phyloP scores from a whole-genome alignment of 495 filamentous ascomycete genomes.

The Pyronema omphalodes region DNA sequence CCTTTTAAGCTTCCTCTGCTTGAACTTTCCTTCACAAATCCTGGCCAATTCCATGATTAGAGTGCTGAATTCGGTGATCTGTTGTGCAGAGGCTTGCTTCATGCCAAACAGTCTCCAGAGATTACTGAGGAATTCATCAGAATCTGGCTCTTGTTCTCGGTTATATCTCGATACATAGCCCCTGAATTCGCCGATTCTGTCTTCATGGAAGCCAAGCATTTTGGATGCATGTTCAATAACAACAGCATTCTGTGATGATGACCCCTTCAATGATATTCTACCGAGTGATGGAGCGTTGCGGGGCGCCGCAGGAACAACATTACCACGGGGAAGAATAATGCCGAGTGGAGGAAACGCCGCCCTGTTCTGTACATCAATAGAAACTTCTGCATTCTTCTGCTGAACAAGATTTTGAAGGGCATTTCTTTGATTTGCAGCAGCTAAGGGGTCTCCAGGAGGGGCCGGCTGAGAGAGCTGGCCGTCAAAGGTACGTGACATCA shows the following conservation, averaged over 20 bases:
- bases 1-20: constrained; percentile 49
- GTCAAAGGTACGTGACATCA: constrained; percentile 60
- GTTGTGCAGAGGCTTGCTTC: too few species aligned
- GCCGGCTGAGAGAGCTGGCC: constrained; percentile 46
- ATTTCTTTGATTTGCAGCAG: background rate
- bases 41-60: constrained; percentile 84
- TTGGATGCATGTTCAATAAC: constrained; percentile 72
- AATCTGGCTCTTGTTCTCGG: constrained; percentile 46
- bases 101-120: constrained; percentile 63
- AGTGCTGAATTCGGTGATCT: constrained; percentile 64
- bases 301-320: too few species aligned
- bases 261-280: too few species aligned
- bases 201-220: constrained; percentile 52
- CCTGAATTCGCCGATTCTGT: constrained; percentile 61
- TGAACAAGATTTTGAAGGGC: constrained; percentile 2
- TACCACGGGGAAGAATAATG: constrained; percentile 19
- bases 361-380: constrained; percentile 19
- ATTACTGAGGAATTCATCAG: constrained; percentile 52
- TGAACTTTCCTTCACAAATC: constrained; percentile 66
- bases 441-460: constrained; percentile 16
- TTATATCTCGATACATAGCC: constrained; percentile 56
- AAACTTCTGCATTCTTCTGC: background rate
- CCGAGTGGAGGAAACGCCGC: constrained; percentile 16
- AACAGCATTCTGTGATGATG: too few species aligned
- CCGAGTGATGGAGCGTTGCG: too few species aligned